Evolutionary conservation across 306 rosid genomes (phyloP).

Genomic region (Mucuna pruriens): DNA sequence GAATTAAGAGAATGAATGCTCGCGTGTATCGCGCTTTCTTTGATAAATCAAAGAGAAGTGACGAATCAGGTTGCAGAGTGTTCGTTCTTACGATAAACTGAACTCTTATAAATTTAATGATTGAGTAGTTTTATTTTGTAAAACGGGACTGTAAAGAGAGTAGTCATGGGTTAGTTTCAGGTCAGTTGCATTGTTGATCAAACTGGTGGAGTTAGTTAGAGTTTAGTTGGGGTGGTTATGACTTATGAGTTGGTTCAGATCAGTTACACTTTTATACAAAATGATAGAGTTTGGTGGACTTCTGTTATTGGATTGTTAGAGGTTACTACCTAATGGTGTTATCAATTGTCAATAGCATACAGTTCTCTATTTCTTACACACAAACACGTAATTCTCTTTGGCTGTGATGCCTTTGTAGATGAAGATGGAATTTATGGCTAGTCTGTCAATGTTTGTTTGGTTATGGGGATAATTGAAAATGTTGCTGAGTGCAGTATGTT

Average conservation of each 20-base stretch:
- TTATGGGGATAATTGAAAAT: conserved; percentile 26
- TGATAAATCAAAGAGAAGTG: conserved; percentile 19
- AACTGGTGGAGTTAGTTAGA: neutral
- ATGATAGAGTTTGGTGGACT: neutral
- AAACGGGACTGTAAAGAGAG: too few species aligned
- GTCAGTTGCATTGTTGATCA: neutral
- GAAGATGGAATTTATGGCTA: neutral
- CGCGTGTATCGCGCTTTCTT: conserved; percentile 46
- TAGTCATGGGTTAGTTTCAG: neutral
- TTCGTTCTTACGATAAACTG: neutral
- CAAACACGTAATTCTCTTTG: neutral
- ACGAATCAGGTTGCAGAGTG: conserved; percentile 34
- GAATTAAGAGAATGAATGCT: conserved; percentile 44
- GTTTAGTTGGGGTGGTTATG: neutral
- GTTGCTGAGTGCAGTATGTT: conserved; percentile 16
- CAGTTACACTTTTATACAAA: neutral
- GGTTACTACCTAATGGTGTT: neutral
- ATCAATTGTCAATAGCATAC: neutral
- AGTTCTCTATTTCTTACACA: neutral
- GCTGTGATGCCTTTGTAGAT: neutral
- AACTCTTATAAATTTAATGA: neutral
- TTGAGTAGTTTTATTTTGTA: neutral
- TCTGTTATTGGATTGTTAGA: neutral
- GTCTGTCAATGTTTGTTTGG: neutral
- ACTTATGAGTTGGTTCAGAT: neutral